These are phyloP conservation scores for Beta corolliflora DNA, from an alignment of 179 eudicot genomes.

Conservation along the genomic window DNA sequence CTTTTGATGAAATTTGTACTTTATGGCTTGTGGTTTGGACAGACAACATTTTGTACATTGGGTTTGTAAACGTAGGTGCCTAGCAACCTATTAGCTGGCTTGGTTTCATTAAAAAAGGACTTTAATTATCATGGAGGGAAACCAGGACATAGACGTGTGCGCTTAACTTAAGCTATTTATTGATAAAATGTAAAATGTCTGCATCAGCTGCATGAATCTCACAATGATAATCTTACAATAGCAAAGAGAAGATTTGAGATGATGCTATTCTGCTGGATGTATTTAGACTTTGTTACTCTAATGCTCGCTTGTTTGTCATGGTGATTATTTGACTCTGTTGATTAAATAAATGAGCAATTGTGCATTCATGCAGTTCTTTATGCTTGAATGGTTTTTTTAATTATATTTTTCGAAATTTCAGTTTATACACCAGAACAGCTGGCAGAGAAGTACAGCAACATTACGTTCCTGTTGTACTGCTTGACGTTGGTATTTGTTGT, in stretches of 20 bases:
- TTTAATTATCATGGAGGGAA: not conserved
- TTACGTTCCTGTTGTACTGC: conserved; percentile 78
- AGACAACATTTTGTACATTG: not conserved
- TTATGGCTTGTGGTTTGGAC: not conserved
- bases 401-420: conserved; percentile 22
- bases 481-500: conserved; percentile 69
- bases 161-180: not conserved
- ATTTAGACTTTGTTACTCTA: not conserved
- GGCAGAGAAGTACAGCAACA: conserved; percentile 90
- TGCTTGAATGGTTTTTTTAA: not conserved
- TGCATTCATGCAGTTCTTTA: not conserved
- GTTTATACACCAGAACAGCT: conserved; percentile 88
- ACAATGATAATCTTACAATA: not conserved
- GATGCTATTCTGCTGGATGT: conserved; percentile 7
- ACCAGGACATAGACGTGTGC: not conserved
- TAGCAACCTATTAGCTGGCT: not conserved
- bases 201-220: not conserved
- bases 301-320: not conserved
- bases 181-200: not conserved
- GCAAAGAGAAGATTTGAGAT: not conserved
- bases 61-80: not conserved
- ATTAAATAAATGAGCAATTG: not conserved
- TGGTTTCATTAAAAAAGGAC: not conserved
- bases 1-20: not conserved
- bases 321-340: conserved; percentile 5